Conservation (phyloP, 371 early-diverging fungal genomes). For the Parasitella parasitica region DNA sequence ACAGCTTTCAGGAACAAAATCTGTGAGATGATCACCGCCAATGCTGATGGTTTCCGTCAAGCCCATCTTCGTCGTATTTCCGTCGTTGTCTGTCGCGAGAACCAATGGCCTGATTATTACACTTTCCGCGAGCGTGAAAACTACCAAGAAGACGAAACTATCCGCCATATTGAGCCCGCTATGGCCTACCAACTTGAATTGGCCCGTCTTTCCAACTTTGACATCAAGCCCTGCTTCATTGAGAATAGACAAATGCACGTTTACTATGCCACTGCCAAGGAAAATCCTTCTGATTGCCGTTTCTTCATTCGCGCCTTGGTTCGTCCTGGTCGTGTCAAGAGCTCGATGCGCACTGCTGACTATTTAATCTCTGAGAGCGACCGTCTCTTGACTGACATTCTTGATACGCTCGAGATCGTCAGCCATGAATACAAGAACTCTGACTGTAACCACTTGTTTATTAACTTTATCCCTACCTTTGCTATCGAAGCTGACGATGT, state of each 20-base stretch:
- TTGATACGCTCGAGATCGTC: constrained; percentile 94
- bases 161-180: constrained; percentile 97
- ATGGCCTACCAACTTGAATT: constrained; percentile 97
- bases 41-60: constrained; percentile 65
- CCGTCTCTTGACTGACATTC: constrained; percentile 87
- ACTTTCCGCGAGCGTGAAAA: constrained; percentile 92
- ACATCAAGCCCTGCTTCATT: constrained; percentile 90
- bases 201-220: constrained; percentile 90
- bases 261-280: constrained; percentile 93
- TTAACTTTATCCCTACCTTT: constrained; percentile 97
- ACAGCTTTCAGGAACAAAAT: constrained; percentile 66
- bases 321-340: constrained; percentile 84
- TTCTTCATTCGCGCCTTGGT: constrained; percentile 98
- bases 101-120: constrained; percentile 89
- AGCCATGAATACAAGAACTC: constrained; percentile 87
- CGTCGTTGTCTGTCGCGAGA: constrained; percentile 80
- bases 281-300: constrained; percentile 90
- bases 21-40: constrained; percentile 53
- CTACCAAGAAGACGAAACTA: constrained; percentile 89
- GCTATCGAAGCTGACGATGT: constrained; percentile 84
- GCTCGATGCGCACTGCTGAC: constrained; percentile 83
- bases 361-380: constrained; percentile 93
- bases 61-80: constrained; percentile 89
- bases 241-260: constrained; percentile 94
- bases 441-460: constrained; percentile 97